Conservation (phyloP, 176 grass and related monocot genomes). For the Bromus sterilis region DNA sequence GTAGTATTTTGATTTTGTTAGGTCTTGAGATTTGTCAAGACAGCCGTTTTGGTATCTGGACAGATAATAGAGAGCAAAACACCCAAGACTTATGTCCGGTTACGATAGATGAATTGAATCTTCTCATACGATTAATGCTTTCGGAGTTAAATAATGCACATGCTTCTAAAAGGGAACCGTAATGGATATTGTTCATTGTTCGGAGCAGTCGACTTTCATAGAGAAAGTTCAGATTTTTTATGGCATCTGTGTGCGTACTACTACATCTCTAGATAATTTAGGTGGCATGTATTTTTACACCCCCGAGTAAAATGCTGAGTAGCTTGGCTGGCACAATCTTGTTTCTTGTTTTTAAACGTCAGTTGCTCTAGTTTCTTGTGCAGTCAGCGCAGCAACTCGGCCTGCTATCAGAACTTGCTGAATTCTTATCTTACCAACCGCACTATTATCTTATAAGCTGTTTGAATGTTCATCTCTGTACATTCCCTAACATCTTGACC, state of each 20-base stretch:
- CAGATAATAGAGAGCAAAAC: background rate
- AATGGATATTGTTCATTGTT: background rate
- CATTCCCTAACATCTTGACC: constrained; percentile 10
- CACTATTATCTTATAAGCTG: background rate
- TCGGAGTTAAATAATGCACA: background rate
- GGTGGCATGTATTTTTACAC: background rate
- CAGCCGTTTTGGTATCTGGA: background rate
- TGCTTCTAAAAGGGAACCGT: background rate
- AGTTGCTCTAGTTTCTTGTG: background rate
- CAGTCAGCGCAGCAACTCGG: background rate
- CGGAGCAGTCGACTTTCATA: background rate
- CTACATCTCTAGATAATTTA: background rate
- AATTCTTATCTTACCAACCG: background rate
- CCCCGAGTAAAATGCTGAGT: background rate
- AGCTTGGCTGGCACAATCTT: background rate
- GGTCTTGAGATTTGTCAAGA: background rate
- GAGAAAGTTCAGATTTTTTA: background rate
- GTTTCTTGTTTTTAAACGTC: background rate
- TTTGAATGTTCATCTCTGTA: background rate
- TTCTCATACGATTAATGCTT: background rate
- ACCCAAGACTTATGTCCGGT: background rate
- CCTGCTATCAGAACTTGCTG: background rate
- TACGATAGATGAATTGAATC: background rate
- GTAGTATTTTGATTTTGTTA: background rate
- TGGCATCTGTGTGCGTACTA: background rate